phyloP scores from a whole-genome alignment of 1,139 yeast species.

The Blastobotrys buckinghamii region DNA sequence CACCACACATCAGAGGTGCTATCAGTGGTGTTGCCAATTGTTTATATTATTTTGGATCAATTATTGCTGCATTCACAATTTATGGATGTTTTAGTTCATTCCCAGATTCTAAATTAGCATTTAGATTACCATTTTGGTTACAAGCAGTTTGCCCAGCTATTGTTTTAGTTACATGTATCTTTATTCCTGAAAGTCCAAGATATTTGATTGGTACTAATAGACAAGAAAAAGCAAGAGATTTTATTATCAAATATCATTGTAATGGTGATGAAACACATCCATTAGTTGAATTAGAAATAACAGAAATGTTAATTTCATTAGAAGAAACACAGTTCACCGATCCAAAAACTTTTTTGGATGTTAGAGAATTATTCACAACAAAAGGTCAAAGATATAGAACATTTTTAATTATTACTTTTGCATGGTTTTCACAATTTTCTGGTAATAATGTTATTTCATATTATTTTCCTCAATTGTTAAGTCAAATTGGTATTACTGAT shows the following conservation, averaged over 20 bases:
- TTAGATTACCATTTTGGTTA: slow-evolving; percentile 16
- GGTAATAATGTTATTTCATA: slow-evolving; percentile 17
- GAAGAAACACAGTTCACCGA: slow-evolving; percentile 10
- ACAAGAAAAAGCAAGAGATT: slow-evolving; percentile 13
- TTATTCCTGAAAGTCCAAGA: slow-evolving; percentile 16
- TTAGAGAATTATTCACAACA: slow-evolving; percentile 35
- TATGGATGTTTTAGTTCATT: slow-evolving; percentile 10
- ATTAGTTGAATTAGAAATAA: slow-evolving; percentile 11
- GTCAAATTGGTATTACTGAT: slow-evolving; percentile 14
- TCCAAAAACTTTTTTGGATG: slow-evolving; percentile 13
- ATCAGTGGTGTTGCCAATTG: slow-evolving; percentile 23
- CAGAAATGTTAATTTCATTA: slow-evolving; percentile 12
- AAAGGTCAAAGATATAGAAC: slow-evolving; percentile 29
- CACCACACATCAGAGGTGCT: slow-evolving; percentile 40
- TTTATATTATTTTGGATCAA: slow-evolving; percentile 15
- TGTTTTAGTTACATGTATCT: not conserved
- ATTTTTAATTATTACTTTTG: slow-evolving; percentile 15
- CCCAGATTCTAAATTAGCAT: slow-evolving; percentile 8
- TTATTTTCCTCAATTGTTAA: slow-evolving; percentile 14
- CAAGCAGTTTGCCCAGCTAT: slow-evolving; percentile 16
- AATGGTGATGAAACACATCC: slow-evolving; percentile 16
- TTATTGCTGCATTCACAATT: slow-evolving; percentile 14
- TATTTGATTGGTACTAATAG: slow-evolving; percentile 15
- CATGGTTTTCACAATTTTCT: slow-evolving; percentile 16
- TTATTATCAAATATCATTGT: slow-evolving; percentile 15